phyloP scores from a whole-genome alignment of 768 basidiomycete species.

The Lyophyllum atratum region DNA sequence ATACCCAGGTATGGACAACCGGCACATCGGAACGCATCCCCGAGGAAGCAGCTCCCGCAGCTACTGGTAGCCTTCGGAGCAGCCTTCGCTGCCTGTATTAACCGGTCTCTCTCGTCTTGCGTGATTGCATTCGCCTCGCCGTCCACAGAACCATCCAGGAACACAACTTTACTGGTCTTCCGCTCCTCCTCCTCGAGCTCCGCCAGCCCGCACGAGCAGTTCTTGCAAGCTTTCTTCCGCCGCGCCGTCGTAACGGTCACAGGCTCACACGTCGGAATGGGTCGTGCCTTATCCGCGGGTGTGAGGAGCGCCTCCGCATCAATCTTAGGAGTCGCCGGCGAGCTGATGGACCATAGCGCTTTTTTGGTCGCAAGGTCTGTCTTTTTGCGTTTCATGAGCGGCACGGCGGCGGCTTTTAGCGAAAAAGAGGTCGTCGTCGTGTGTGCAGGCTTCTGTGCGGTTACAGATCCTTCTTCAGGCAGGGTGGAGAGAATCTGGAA shows the following conservation, averaged over 20 bases:
- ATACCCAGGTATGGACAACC: constrained; percentile 94
- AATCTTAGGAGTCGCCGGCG: constrained; percentile 71
- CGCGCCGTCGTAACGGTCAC: constrained; percentile 51
- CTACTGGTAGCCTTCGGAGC: constrained; percentile 92
- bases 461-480: constrained; percentile 43
- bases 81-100: constrained; percentile 64
- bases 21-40: constrained; percentile 96
- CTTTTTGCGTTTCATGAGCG: constrained; percentile 54
- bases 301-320: constrained; percentile 86
- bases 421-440: constrained; percentile 40
- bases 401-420: constrained; percentile 47
- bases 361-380: constrained; percentile 77
- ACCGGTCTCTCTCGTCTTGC: constrained; percentile 62
- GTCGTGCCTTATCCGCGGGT: constrained; percentile 77
- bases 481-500: constrained; percentile 56
- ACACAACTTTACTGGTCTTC: constrained; percentile 57
- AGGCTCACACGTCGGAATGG: constrained; percentile 78
- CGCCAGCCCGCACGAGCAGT: constrained; percentile 93
- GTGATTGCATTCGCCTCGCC: constrained; percentile 60
- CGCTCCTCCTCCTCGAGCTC: constrained; percentile 89
- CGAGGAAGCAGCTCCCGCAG: constrained; percentile 96
- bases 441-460: constrained; percentile 72
- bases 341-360: constrained; percentile 82
- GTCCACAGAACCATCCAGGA: constrained; percentile 64
- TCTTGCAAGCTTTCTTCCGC: constrained; percentile 92